phyloP scores from a whole-genome alignment of 495 filamentous ascomycete genomes.

The Aspergillus bridgeri region DNA sequence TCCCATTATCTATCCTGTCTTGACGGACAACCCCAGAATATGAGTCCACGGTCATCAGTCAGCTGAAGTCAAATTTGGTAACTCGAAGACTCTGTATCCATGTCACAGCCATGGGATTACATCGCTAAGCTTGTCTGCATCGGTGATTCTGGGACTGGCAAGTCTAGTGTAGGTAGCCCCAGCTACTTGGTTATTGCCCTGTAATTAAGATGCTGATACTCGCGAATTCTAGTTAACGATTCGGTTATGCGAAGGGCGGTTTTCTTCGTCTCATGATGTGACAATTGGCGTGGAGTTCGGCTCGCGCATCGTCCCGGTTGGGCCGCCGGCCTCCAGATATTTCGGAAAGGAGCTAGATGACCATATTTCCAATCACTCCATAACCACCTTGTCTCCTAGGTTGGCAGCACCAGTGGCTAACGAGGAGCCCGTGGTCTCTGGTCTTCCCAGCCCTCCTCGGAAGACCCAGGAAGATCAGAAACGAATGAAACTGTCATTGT shows the following conservation, averaged over 20 bases:
- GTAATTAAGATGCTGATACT: conserved; percentile 12
- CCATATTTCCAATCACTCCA: conserved; percentile 8
- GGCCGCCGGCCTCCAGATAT: conserved; percentile 58
- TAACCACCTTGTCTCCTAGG: conserved; percentile 10
- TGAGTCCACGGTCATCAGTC: conserved; percentile 10
- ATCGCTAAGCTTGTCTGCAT: conserved; percentile 98
- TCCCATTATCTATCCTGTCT: background rate
- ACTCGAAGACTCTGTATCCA: conserved; percentile 40
- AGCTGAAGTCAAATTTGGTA: background rate
- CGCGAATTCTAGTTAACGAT: conserved; percentile 64
- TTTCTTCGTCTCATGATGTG: conserved; percentile 88
- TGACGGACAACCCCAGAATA: background rate
- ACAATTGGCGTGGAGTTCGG: conserved; percentile 99
- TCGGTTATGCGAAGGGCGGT: conserved; percentile 94
- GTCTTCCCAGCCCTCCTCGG: conserved; percentile 37
- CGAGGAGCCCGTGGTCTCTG: conserved; percentile 23
- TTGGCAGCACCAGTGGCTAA: conserved; percentile 8
- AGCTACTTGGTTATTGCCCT: background rate
- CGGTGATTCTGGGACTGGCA: conserved; percentile 90
- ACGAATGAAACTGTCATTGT: conserved; percentile 77
- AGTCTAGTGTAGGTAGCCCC: conserved; percentile 60
- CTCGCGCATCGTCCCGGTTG: conserved; percentile 87
- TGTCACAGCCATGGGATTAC: conserved; percentile 89
- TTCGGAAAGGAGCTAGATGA: conserved; percentile 38
- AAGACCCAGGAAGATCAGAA: conserved; percentile 49